phyloP scores from a whole-genome alignment of 2,329 filamentous ascomycete genomes.

The Pseudogymnoascus sp. region DNA sequence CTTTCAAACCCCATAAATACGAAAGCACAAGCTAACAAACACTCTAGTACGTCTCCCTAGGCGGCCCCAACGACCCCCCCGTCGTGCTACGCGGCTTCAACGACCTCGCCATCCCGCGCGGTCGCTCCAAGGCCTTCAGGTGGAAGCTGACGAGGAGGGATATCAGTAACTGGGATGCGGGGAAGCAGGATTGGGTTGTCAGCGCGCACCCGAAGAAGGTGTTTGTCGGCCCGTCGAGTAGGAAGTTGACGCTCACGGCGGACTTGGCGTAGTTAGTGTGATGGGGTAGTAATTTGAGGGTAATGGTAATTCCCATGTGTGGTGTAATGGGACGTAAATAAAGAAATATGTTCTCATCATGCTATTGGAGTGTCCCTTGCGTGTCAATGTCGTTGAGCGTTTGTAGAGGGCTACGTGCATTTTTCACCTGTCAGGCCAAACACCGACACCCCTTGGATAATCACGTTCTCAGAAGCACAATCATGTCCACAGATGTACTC shows the following conservation, averaged over 20 bases:
- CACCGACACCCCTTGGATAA: neutral
- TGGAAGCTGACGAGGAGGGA: slow-evolving; percentile 70
- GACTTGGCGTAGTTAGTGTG: slow-evolving; percentile 13
- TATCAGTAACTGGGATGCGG: slow-evolving; percentile 77
- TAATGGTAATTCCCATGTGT: neutral
- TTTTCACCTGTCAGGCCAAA: neutral
- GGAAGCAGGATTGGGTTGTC: slow-evolving; percentile 72
- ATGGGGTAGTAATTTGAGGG: neutral
- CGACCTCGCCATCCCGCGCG: slow-evolving; percentile 62
- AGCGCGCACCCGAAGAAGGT: slow-evolving; percentile 25
- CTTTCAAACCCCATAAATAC: slow-evolving; percentile 25
- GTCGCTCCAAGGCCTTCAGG: slow-evolving; percentile 57
- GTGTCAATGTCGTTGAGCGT: neutral
- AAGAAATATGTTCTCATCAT: neutral
- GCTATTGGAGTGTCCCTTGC: neutral
- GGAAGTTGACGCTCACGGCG: slow-evolving; percentile 23
- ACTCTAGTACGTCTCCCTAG: slow-evolving; percentile 64
- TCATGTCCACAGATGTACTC: neutral
- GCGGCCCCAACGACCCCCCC: slow-evolving; percentile 63
- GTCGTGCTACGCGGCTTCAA: slow-evolving; percentile 73
- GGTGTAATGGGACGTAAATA: neutral
- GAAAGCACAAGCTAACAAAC: slow-evolving; percentile 44
- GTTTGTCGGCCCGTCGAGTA: slow-evolving; percentile 27
- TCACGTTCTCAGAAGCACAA: neutral
- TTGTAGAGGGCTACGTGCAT: neutral